phyloP scores from a whole-genome alignment of 225 moss, liverwort and hornwort species.

The Climacium dendroides region DNA sequence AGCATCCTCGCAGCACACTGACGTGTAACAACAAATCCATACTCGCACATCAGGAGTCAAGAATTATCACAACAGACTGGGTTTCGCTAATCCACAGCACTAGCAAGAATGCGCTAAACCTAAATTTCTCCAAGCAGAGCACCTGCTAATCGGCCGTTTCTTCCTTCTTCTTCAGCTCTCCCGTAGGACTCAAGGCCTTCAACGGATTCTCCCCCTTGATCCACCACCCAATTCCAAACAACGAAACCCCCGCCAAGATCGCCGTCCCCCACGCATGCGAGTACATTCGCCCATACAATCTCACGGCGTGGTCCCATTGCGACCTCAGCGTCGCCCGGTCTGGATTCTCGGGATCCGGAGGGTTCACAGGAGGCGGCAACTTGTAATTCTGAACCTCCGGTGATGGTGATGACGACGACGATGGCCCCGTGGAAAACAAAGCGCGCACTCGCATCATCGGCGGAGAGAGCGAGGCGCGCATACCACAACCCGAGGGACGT shows the following conservation, averaged over 20 bases:
- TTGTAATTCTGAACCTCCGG: constrained; percentile 14
- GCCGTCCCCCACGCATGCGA: constrained; percentile 92
- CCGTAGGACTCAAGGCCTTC: constrained; percentile 2
- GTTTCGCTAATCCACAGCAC: neutral
- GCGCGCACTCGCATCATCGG: neutral
- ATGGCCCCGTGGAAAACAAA: neutral
- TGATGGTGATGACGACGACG: neutral
- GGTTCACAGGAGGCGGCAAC: constrained; percentile 49
- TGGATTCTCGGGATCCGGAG: constrained; percentile 63
- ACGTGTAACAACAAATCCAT: neutral
- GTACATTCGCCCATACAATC: constrained; percentile 64
- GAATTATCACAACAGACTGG: neutral
- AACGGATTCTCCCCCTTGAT: constrained; percentile 82
- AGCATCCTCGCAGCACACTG: neutral
- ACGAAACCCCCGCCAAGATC: constrained; percentile 56
- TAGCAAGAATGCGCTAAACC: neutral
- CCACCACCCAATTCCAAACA: constrained; percentile 72
- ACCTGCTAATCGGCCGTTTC: neutral
- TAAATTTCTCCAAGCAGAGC: neutral
- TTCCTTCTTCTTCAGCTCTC: constrained; percentile 21
- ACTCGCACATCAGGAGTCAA: neutral
- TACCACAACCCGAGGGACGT: neutral
- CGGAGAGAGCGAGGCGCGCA: neutral
- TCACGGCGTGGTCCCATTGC: constrained; percentile 79
- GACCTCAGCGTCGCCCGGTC: constrained; percentile 55